Percentiles rank a stretch among this genome's conserved stretches.
Evolutionary conservation across 768 basidiomycete genomes (phyloP).

Genomic region (Lanmaoa rubissima): DNA sequence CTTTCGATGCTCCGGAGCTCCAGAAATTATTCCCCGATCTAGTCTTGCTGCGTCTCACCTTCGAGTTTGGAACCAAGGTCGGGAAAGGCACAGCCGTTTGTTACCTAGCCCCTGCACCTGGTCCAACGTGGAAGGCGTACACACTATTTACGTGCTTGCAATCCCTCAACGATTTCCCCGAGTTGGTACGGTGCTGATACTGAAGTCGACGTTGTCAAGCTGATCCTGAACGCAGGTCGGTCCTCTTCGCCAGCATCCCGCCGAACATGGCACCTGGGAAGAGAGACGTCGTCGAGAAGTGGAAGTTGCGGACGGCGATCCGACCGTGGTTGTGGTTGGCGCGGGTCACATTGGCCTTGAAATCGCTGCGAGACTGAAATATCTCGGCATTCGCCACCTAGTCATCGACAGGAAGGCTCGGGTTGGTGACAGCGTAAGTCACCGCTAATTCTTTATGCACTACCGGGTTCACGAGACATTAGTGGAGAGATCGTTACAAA

Average conservation of each 20-base stretch:
- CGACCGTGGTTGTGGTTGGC: conserved; percentile 60
- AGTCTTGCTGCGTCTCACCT: conserved; percentile 53
- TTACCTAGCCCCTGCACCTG: conserved; percentile 48
- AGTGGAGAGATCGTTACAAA: conserved; percentile 61
- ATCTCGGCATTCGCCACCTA: conserved; percentile 51
- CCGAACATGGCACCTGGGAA: conserved; percentile 58
- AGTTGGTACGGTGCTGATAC: conserved; percentile 32
- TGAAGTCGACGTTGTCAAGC: background rate
- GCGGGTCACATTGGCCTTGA: conserved; percentile 69
- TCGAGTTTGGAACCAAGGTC: conserved; percentile 50
- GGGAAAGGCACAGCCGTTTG: conserved; percentile 54
- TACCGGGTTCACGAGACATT: background rate
- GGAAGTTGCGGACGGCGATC: conserved; percentile 48
- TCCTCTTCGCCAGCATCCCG: conserved; percentile 37
- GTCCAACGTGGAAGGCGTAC: conserved; percentile 56
- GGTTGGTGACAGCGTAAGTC: conserved; percentile 46
- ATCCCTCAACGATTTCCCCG: conserved; percentile 53
- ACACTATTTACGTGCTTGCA: conserved; percentile 60
- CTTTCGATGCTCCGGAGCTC: conserved; percentile 32
- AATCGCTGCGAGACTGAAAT: conserved; percentile 63
- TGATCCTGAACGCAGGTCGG: conserved; percentile 31
- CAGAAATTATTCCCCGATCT: conserved; percentile 51
- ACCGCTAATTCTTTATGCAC: background rate
- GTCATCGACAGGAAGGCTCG: conserved; percentile 54
- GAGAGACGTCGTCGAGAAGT: conserved; percentile 40